Conservation (phyloP, 2,329 filamentous ascomycete genomes). For the Aspergillaceae sp. region DNA sequence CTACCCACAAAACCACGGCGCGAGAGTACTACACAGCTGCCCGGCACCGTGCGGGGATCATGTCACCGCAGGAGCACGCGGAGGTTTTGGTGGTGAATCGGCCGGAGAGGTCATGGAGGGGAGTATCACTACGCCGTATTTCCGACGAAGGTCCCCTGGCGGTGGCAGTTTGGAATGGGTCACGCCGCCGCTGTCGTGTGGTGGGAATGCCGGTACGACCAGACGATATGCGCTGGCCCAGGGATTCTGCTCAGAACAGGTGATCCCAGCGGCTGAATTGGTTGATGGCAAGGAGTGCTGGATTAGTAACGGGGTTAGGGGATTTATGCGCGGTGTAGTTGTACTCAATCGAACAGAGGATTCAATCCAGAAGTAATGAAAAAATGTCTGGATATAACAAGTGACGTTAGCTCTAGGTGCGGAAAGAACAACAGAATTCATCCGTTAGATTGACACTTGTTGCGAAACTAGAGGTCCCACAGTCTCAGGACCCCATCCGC, state of each 20-base stretch:
- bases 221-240: conserved; percentile 72
- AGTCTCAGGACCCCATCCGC: too few relatives aligned
- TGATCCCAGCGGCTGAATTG: conserved; percentile 52
- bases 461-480: too few relatives aligned
- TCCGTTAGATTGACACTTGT: too few relatives aligned
- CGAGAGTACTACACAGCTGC: conserved; percentile 65
- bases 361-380: too few relatives aligned
- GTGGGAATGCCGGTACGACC: conserved; percentile 75
- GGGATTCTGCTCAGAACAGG: conserved; percentile 58
- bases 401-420: too few relatives aligned
- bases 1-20: conserved; percentile 75
- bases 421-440: too few relatives aligned
- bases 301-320: conserved; percentile 80
- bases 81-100: conserved; percentile 70
- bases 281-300: conserved; percentile 69
- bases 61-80: conserved; percentile 33
- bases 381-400: too few relatives aligned
- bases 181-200: conserved; percentile 67
- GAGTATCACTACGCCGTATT: conserved; percentile 72
- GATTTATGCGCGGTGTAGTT: conserved; percentile 51
- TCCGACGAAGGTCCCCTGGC: conserved; percentile 40
- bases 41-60: conserved; percentile 52
- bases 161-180: conserved; percentile 55
- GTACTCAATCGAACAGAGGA: conserved; percentile 6
- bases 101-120: conserved; percentile 71